phyloP scores from a whole-genome alignment of 177 flowering plant species.

The Telopea speciosissima region DNA sequence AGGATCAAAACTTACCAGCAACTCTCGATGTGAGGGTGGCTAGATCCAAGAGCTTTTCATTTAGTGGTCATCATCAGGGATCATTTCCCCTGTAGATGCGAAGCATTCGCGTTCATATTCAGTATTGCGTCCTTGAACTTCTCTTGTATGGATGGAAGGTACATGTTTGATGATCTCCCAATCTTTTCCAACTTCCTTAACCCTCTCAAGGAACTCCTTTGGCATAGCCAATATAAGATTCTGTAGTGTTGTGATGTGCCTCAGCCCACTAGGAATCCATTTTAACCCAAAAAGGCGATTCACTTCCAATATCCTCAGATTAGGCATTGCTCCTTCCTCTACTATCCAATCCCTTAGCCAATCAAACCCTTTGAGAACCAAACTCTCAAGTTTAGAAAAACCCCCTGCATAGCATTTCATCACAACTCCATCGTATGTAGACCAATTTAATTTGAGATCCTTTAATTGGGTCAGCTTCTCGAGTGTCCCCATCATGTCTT shows the following conservation, averaged over 20 bases:
- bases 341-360: neutral
- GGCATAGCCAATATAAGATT: neutral
- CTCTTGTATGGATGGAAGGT: neutral
- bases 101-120: no score
- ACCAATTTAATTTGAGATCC: neutral
- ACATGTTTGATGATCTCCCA: conserved; percentile 1
- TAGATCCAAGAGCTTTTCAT: no score
- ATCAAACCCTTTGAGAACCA: neutral
- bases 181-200: neutral
- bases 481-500: neutral
- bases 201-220: neutral
- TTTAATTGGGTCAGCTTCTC: neutral
- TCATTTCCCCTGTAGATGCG: no score
- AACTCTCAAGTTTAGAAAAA: neutral
- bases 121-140: no score
- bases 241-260: neutral
- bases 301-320: neutral
- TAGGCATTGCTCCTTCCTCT: neutral
- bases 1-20: no score
- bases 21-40: no score
- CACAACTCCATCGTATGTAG: neutral
- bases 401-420: neutral
- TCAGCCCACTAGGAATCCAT: neutral
- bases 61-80: no score
- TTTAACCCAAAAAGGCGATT: neutral